Conservation (phyloP, 176 grass and related monocot species). For the Cenchrus fungigraminus region DNA sequence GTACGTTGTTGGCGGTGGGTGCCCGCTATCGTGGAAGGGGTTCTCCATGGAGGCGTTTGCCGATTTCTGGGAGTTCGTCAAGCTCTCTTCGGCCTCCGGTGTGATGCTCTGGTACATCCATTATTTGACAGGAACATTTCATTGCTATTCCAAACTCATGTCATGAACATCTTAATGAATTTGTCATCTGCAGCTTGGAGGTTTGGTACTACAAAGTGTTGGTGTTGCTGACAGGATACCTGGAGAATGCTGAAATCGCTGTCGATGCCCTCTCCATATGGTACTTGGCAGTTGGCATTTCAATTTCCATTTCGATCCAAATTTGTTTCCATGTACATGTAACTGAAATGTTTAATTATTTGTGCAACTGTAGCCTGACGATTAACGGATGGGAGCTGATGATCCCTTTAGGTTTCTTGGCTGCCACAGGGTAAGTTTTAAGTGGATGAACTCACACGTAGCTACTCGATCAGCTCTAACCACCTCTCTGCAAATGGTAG, state of each 20-base stretch:
- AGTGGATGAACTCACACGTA: background rate
- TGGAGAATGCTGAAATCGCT: conserved; percentile 70
- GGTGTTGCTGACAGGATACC: conserved; percentile 65
- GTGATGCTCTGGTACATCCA: conserved; percentile 65
- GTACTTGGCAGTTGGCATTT: conserved; percentile 20
- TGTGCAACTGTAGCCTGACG: conserved; percentile 47
- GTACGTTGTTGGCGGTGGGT: conserved; percentile 48
- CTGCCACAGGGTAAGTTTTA: conserved; percentile 70
- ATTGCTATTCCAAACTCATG: background rate
- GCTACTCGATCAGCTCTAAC: background rate
- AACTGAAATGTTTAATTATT: background rate
- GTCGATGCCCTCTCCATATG: conserved; percentile 82
- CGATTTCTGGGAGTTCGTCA: conserved; percentile 64
- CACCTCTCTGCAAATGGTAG: background rate
- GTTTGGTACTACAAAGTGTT: conserved; percentile 75
- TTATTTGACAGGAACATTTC: background rate
- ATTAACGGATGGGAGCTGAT: conserved; percentile 89
- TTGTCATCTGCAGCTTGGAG: conserved; percentile 62
- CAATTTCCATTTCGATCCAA: background rate
- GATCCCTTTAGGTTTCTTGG: conserved; percentile 81
- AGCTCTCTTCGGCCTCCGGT: conserved; percentile 55
- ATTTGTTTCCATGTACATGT: background rate
- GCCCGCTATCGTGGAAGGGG: conserved; percentile 60
- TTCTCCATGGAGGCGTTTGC: conserved; percentile 64
- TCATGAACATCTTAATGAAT: background rate